Evolutionary conservation across 2,329 filamentous ascomycete genomes (phyloP).

Genomic region (Epicoccum sorghinum): DNA sequence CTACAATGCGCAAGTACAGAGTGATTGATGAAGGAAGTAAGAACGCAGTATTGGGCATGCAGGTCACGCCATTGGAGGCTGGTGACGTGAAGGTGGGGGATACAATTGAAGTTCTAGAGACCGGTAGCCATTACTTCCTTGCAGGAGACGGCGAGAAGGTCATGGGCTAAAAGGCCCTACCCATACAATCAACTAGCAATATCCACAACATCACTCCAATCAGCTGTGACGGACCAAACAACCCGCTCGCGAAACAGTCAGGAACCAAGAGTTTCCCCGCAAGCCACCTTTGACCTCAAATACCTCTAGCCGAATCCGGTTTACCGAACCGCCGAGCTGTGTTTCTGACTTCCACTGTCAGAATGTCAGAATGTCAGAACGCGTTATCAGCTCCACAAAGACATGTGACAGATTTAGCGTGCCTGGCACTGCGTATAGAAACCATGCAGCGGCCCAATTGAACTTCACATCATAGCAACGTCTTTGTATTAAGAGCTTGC

Average conservation of each 20-base stretch:
- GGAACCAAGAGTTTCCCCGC: neutral
- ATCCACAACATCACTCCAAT: neutral
- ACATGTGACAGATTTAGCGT: neutral
- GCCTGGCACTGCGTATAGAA: neutral
- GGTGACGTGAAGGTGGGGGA: conserved; percentile 43
- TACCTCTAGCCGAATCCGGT: neutral
- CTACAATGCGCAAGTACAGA: conserved; percentile 63
- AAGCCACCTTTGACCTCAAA: neutral
- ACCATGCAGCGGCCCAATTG: too few relatives aligned
- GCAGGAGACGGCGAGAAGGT: conserved; percentile 15
- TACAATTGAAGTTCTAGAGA: conserved; percentile 39
- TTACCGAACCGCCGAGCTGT: neutral
- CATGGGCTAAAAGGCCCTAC: neutral
- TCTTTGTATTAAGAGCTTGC: neutral
- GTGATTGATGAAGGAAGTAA: conserved; percentile 67
- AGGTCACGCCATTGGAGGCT: conserved; percentile 60
- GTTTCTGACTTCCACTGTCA: conserved; percentile 6
- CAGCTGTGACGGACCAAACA: neutral
- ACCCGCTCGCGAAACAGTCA: neutral
- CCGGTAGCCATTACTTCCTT: conserved; percentile 42
- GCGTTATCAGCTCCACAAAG: neutral
- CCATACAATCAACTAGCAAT: neutral
- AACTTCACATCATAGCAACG: neutral
- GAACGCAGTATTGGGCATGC: conserved; percentile 68
- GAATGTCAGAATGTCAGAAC: conserved; percentile 4